These are phyloP conservation scores for Aspergillus puulaauensis DNA, from an alignment of 2,329 filamentous ascomycete genomes.

Conservation along the genomic window DNA sequence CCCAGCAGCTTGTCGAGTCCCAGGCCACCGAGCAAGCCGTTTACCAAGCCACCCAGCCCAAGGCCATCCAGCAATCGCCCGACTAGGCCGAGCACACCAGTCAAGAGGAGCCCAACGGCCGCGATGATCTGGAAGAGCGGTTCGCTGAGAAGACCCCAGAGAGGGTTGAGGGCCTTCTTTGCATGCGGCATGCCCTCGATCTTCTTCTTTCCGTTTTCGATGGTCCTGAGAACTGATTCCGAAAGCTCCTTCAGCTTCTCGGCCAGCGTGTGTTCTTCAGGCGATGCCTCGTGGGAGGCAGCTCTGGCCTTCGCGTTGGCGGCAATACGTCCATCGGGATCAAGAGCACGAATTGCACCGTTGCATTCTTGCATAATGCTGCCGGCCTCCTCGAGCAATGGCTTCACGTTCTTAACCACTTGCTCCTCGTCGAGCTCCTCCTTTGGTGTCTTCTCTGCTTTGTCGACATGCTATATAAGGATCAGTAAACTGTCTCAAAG, in stretches of 20 bases:
- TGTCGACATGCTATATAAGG: slow-evolving; percentile 65
- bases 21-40: slow-evolving; percentile 71
- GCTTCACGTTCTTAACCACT: slow-evolving; percentile 81
- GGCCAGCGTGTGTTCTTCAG: slow-evolving; percentile 81
- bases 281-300: slow-evolving; percentile 70
- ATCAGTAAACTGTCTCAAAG: slow-evolving; percentile 14
- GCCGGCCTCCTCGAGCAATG: slow-evolving; percentile 81
- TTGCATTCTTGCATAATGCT: slow-evolving; percentile 84
- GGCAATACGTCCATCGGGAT: slow-evolving; percentile 83
- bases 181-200: slow-evolving; percentile 89
- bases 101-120: slow-evolving; percentile 78
- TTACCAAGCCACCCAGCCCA: slow-evolving; percentile 77
- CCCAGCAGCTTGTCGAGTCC: slow-evolving; percentile 59
- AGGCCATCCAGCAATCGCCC: slow-evolving; percentile 77
- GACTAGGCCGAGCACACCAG: slow-evolving; percentile 80
- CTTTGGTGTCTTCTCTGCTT: slow-evolving; percentile 74
- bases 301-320: slow-evolving; percentile 81
- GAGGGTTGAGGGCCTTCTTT: slow-evolving; percentile 90
- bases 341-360: slow-evolving; percentile 79
- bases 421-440: slow-evolving; percentile 89
- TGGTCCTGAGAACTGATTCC: slow-evolving; percentile 74
- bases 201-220: slow-evolving; percentile 85
- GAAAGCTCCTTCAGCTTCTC: slow-evolving; percentile 84
- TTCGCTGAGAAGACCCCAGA: slow-evolving; percentile 73
- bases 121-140: slow-evolving; percentile 91